These are phyloP conservation scores for Elasticomyces elasticus DNA, from an alignment of 495 filamentous ascomycete genomes.

Conservation along the genomic window DNA sequence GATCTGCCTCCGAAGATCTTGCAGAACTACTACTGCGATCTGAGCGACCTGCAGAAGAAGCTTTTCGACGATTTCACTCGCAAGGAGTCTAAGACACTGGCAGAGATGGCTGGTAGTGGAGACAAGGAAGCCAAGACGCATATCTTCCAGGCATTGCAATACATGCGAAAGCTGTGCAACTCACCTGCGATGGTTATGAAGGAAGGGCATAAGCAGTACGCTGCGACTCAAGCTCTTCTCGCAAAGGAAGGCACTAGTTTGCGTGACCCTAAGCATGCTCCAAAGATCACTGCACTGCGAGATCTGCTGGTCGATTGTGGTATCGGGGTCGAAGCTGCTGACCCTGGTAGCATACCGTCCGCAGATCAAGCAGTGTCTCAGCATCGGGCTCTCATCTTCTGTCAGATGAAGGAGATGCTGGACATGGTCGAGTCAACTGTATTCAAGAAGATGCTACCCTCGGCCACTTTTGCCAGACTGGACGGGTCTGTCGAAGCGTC, in stretches of 20 bases:
- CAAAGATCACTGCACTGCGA: constrained; percentile 78
- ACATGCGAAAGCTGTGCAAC: constrained; percentile 98
- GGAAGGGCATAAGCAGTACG: constrained; percentile 82
- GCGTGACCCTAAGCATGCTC: constrained; percentile 77
- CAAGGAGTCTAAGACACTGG: constrained; percentile 76
- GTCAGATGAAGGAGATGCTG: constrained; percentile 99
- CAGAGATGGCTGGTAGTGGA: constrained; percentile 60
- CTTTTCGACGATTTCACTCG: constrained; percentile 94
- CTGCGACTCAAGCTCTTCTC: constrained; percentile 66
- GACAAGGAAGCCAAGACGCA: constrained; percentile 93
- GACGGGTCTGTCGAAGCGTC: constrained; percentile 86
- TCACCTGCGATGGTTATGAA: constrained; percentile 93
- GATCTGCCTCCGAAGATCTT: constrained; percentile 97
- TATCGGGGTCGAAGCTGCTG: constrained; percentile 61
- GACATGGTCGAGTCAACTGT: constrained; percentile 95
- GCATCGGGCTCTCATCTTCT: constrained; percentile 93
- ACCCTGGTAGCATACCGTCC: constrained; percentile 40
- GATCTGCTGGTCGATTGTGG: constrained; percentile 92
- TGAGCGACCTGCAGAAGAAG: constrained; percentile 86
- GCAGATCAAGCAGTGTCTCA: constrained; percentile 79
- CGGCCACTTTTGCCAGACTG: constrained; percentile 78
- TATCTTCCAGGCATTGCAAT: constrained; percentile 97
- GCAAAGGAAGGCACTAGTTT: constrained; percentile 59
- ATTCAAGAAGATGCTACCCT: constrained; percentile 72
- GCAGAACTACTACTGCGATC: constrained; percentile 99